Percentiles rank a stretch among this genome's conserved stretches.
phyloP scores from a whole-genome alignment of 1,139 yeast species.

The Wickerhamomyces sp. region DNA sequence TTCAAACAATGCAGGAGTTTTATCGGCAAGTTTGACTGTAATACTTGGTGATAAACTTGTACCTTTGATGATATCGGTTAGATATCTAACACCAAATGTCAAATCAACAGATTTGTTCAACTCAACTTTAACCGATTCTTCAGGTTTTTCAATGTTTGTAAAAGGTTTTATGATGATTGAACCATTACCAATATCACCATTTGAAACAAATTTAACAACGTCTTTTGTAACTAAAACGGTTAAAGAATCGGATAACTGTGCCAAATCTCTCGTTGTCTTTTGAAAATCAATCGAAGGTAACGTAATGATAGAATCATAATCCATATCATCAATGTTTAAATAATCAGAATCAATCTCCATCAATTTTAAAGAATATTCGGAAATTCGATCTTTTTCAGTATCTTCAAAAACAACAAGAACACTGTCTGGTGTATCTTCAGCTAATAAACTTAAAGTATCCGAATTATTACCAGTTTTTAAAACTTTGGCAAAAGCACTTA shows the following conservation, averaged over 20 bases:
- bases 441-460: constrained; percentile 82
- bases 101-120: constrained; percentile 84
- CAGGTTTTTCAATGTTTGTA: constrained; percentile 76
- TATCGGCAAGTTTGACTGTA: constrained; percentile 81
- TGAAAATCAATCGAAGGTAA: constrained; percentile 89
- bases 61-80: constrained; percentile 89
- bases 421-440: constrained; percentile 86
- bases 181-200: constrained; percentile 92
- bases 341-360: constrained; percentile 97
- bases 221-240: constrained; percentile 87
- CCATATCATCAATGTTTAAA: constrained; percentile 90
- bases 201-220: constrained; percentile 82
- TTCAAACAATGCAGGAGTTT: constrained; percentile 92
- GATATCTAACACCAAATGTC: constrained; percentile 87
- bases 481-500: constrained; percentile 80
- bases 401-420: constrained; percentile 86
- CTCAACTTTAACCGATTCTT: constrained; percentile 67
- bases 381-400: constrained; percentile 81
- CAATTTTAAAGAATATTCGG: constrained; percentile 86
- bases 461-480: constrained; percentile 89
- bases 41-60: constrained; percentile 71
- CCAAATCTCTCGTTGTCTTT: constrained; percentile 84
- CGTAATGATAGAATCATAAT: constrained; percentile 78
- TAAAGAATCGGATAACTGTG: constrained; percentile 80
- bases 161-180: constrained; percentile 80